Evolutionary conservation across 192 early-diverging fungal genomes (phyloP), one percentile per base, ranked within the genome.

Genomic region (Coemansia sp.): DNA sequence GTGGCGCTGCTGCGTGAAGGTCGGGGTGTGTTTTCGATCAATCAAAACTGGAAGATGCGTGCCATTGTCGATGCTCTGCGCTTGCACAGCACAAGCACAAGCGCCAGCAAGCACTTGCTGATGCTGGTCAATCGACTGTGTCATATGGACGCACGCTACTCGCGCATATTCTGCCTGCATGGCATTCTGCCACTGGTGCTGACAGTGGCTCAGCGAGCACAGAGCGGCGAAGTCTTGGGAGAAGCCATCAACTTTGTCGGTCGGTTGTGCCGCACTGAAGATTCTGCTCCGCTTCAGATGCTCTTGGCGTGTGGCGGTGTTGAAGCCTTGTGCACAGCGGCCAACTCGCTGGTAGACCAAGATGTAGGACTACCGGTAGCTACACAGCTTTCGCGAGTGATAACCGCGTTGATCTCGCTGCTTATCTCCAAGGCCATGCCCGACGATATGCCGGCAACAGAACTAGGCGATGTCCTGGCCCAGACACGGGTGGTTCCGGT

Each of bases 291-390:
- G 4, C 56, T 69, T 10, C 76, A 73, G 46, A 69, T 73, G 76
- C 47, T 79, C 55, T 47, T 79, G 37, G 76, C 76, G 10, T 72
- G 70, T 20, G 70, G 62, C 38, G 76, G 70, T 9, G 58, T 77
- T 26, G 40, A 61, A 43, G 56, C 74, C 3, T 60, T 77, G n/a
- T 71, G 74, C 53, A 48, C 51, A 9, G 60, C 68, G 0, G 45
- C 53, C 10, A 58, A 16, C 10, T 34, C 44, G 18, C 59, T 77
- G 20, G 64, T 60, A 0, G 74, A 67, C 5, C 47, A 49, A 17
- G 30, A 36, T 11, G 47, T 49, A 11, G 30, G 47, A 14, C 64
- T 71, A 3, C 61, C 70, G 28, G 74, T 70, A 45, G 51, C 62
- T 0, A 46, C 51, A 8, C 74, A 60, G 48, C 40, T 77, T 30